Base-by-base conservation (phyloP, 2,329 filamentous ascomycete genomes). In the Acrodontium crateriforme region DNA sequence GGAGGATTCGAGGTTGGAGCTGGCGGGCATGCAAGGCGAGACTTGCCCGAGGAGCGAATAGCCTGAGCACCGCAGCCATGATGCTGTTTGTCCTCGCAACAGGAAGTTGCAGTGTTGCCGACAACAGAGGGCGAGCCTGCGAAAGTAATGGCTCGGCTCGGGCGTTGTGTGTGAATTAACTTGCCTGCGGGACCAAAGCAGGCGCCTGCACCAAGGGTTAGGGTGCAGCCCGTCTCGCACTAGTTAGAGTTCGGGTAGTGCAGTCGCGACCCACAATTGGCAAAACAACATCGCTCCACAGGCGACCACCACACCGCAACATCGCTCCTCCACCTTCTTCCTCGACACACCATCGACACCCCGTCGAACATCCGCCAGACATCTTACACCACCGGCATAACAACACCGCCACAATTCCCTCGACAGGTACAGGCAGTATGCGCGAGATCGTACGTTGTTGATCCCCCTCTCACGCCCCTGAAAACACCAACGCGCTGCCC, bases 371-470 rank as follows among this genome's bases (percentile, higher is more conserved):
- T 36, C 37, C 23, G 27, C 32, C 24, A 31, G 26, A 28, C 23
- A 17, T 28, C 14, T 18, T n/a, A 19, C 16, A 18, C 9, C 12
- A 24, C 25, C 27, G 21, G 17, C 19, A 23, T 18, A 9, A 30
- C 35, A 38, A 37, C 32, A 36, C 28, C 37, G 32, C 30, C 35
- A 39, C 39, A 35, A 37, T 38, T 34, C 41, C 29, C 13, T 18
- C 24, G 28, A 24, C 25, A 13, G 15, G 6, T 18, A 35, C 25
- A 28, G 24, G 52, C 59, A 73, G 57, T 45, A 76, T 76, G 71
- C 71, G 71, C 67, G 71, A 76, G 61, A 76, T 76, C 60, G 72
- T 77, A 62, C 59, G 70, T 72, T 39, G 31, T 23, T 14, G 28
- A 31, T 15, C 15, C 17, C 15, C 27, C 32, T 37, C 37, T 31